Evolutionary conservation across 305 asterid genomes (phyloP), one percentile per base, ranked within the genome.

Genomic region (Fraxinus platypoda): DNA sequence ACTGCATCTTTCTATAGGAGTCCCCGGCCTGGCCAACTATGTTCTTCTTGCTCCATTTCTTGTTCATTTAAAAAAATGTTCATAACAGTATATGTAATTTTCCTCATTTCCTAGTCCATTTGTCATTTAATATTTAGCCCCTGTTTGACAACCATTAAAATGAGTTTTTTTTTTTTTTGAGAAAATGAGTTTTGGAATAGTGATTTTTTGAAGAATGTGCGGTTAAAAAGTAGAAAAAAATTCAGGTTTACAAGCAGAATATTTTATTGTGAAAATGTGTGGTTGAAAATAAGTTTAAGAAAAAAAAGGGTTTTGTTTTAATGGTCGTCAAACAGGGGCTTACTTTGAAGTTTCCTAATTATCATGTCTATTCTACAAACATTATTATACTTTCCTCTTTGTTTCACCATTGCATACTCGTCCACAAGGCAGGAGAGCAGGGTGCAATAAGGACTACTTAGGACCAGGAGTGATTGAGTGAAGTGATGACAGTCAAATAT

Each of bases 291-390:
- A 17, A 41, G 52, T 11, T 2, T 2, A 4, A 41, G 17, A 41
- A 41, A 31, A 30, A 31, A 31, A 31, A 31, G 34, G 34, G 3
- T 31, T 41, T 41, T 41, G 49, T 38, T 38, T 38, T 38, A 2
- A 41, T 41, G 15, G 17, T 41, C 11, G 52, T 41, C 52, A 41
- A 41, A 41, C 52, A 41, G 4, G 4, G 52, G 52, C 17, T 12
- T 72, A 34, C 80, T 75, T 74, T 64, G 17, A 52, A 30, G 59
- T 41, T 71, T 85, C 52, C 77, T 8, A 74, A 37, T 52, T 52
- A 68, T 35, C 11, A 6, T 28, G 74, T 12, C 41, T 28, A 64
- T 7, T 33, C 59, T 62, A 35, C 11, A 34, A 46, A 83, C 15
- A 80, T 21, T 62, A 38, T 35, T 73, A 35, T 41, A 12, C 37